Evolutionary conservation across 2,329 filamentous ascomycete genomes (phyloP), one percentile per base, ranked within the genome.

Genomic region (Penicillium crustosum): DNA sequence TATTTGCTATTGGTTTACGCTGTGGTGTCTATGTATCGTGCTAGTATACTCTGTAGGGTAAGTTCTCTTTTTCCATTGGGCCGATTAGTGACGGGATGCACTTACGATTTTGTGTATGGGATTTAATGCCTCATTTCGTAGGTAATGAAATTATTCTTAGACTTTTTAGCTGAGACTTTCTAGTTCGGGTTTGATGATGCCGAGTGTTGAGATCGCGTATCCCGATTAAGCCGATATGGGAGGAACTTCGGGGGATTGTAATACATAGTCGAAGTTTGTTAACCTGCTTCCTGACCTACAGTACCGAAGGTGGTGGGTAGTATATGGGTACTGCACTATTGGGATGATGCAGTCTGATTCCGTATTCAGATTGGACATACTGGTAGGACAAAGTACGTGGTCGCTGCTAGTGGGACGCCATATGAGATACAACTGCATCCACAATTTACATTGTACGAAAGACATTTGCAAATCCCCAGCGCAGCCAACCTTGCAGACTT

Each of bases 91-190:
- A 38, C n/a, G 29, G 45, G 41, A 21, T 35, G 15, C n/a, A 56
- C 25, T 41, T 53, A 17, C 41, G 36, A 48, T 17, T 23, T 13
- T n/a, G 19, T n/a, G 19, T 35, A 44, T 21, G 19, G 27, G 15
- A 41, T 53, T 57, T 57, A 57, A 57, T 57, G 54, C 49, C 54
- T 47, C 54, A 57, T 53, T 33, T 43, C n/a, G 8, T 41, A 19
- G 19, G 21, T 49, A 43, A 21, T 41, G 36, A 25, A 21, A 53
- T 19, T 19, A 48, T 9, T 33, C 13, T 48, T 48, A 25, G 33
- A 45, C 21, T 29, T 23, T 29, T 35, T n/a, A 35, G 9, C 17
- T 35, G 45, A 48, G 31, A 39, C 33, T 39, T 39, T 31, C 31
- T 49, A 27, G 29, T 8, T 47, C 55, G 49, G 49, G 35, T 53